Base-by-base conservation (phyloP, 2,329 filamentous ascomycete species). In the Diaporthe amygdali region DNA sequence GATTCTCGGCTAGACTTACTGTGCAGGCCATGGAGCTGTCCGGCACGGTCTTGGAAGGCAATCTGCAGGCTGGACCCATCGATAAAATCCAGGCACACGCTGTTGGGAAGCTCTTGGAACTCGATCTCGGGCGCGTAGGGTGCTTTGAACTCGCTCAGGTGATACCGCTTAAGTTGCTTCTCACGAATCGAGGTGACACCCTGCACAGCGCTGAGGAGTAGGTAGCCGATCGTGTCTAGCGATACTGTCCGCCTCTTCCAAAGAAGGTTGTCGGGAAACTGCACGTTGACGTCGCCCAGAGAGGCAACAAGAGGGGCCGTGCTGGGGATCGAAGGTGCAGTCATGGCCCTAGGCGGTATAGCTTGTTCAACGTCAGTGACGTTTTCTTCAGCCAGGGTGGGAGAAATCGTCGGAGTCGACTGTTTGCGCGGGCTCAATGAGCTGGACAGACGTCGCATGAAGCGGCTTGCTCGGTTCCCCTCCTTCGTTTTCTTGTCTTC, bases 181-280 rank as follows among this genome's bases (percentile, higher is more conserved):
- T 90, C 84, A 81, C 88, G 82, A 52, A 76, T 75, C 44, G 80
- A 79, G 39, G 78, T 75, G 25, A 78, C 89, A 25, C 90, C 88
- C 73, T 91, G 90, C 22, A 92, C 88, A 10, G 91, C 88, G 51
- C 92, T 93, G 73, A 99, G 88, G 71, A 97, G 91, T 47, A 99
- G 84, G 81, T 93, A 95, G 22, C 96, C 96, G 72, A 93, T 88
- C 10, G 91, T 90, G 80, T 98, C 95, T 70, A 99, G 90, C 74
- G 92, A 92, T 82, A 98, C 91, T 77, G 92, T 95, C 72, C 96
- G 91, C 68, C 96, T 93, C 84, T 98, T 99, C 96, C 96, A 99
- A 15, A 99, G 87, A 56, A 99, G 87, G 68, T 94, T 97, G 79
- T 98, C 96, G 0, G 96, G 96, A 79, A 99, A 98, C 80, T 99